phyloP scores from a whole-genome alignment of 768 basidiomycete species.

The Psilocybe azurescens region DNA sequence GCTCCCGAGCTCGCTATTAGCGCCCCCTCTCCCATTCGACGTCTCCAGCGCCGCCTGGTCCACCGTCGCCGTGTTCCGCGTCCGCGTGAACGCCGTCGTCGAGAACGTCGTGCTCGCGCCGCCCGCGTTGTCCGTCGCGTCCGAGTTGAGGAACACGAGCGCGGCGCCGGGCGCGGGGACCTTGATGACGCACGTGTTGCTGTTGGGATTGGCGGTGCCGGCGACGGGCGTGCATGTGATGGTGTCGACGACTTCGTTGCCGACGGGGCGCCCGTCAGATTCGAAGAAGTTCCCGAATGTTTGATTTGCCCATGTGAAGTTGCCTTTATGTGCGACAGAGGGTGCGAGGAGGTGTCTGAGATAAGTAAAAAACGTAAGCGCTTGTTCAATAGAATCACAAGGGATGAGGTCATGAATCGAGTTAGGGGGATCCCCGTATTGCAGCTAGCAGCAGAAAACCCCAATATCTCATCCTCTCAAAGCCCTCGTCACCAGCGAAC shows the following conservation, averaged over 20 bases:
- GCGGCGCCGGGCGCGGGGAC: conserved; percentile 75
- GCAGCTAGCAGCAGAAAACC: too few species aligned
- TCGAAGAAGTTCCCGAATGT: conserved; percentile 61
- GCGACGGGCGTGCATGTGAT: conserved; percentile 46
- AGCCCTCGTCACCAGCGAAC: too few species aligned
- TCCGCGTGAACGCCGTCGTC: conserved; percentile 57
- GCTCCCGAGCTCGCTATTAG: conserved; percentile 32
- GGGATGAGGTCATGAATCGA: too few species aligned
- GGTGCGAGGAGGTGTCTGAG: conserved; percentile 37
- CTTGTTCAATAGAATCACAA: too few species aligned
- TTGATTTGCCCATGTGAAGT: conserved; percentile 66
- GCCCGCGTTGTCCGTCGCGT: conserved; percentile 37
- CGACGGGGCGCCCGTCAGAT: conserved; percentile 67
- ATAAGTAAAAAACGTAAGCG: background rate
- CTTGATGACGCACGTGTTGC: conserved; percentile 50
- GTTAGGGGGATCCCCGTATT: too few species aligned
- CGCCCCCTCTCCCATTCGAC: conserved; percentile 51
- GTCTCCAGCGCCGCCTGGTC: conserved; percentile 60
- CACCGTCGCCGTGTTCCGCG: conserved; percentile 56
- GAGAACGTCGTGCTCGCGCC: conserved; percentile 49
- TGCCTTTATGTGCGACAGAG: conserved; percentile 53
- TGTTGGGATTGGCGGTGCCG: background rate
- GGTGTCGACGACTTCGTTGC: conserved; percentile 52
- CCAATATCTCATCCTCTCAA: too few species aligned
- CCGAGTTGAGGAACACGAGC: conserved; percentile 66